These are phyloP conservation scores for Thermochaetoides thermophila DNA, from an alignment of 495 filamentous ascomycete genomes.

Conservation along the genomic window DNA sequence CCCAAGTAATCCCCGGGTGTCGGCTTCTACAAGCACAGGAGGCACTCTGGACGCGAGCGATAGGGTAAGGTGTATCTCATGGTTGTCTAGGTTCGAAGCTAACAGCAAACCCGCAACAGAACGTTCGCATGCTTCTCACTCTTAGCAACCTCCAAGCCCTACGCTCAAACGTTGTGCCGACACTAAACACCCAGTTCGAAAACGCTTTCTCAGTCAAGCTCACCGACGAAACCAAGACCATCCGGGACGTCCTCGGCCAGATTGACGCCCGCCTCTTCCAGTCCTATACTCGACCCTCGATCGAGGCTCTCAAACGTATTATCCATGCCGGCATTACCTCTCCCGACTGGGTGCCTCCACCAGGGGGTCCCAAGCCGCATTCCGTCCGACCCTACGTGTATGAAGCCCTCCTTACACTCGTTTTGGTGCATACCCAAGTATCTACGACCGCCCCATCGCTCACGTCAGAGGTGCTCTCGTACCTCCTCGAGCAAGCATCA, in stretches of 20 bases:
- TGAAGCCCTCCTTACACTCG: conserved; percentile 62
- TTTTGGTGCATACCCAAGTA: conserved; percentile 84
- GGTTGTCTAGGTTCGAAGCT: no score
- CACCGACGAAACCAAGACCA: conserved; percentile 78
- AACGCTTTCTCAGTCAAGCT: conserved; percentile 77
- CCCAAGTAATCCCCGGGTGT: conserved; percentile 7
- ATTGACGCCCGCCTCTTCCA: conserved; percentile 83
- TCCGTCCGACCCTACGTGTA: conserved; percentile 83
- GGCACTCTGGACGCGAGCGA: conserved; percentile 52
- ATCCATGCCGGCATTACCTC: conserved; percentile 57
- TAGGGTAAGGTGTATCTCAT: conserved; percentile 45
- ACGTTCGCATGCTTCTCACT: conserved; percentile 83
- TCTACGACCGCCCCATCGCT: conserved; percentile 62
- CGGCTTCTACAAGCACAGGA: conserved; percentile 21
- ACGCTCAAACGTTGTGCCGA: conserved; percentile 60
- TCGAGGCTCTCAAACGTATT: conserved; percentile 43
- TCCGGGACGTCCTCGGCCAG: conserved; percentile 75
- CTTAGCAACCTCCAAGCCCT: conserved; percentile 77
- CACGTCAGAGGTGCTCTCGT: conserved; percentile 57
- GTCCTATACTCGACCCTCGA: conserved; percentile 67
- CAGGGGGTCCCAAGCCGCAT: conserved; percentile 44
- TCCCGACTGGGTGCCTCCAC: conserved; percentile 52
- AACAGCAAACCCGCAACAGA: conserved; percentile 41
- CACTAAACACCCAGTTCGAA: conserved; percentile 76
- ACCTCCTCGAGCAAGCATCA: conserved; percentile 64